Percentiles rank a stretch among this genome's conserved stretches.
Evolutionary conservation across 1,139 yeast species (phyloP).

Genomic region (Suhomyces chickasaworum): DNA sequence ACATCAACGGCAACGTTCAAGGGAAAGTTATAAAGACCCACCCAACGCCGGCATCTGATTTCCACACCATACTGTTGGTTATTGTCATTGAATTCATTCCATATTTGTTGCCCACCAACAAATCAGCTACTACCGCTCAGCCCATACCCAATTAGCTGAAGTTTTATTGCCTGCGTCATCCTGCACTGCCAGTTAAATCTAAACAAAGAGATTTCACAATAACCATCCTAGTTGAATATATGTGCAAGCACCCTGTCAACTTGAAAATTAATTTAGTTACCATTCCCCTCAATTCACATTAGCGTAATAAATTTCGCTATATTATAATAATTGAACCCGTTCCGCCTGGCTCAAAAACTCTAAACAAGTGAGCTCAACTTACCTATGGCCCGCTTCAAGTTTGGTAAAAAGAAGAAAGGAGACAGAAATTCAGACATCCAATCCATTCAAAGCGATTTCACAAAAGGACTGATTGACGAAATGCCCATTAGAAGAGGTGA

Average conservation of each 20-base stretch:
- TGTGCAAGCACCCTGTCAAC: conserved; percentile 2
- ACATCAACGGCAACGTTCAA: not conserved
- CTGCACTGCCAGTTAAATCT: conserved; percentile 4
- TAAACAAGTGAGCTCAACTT: conserved; percentile 1
- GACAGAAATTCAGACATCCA: conserved; percentile 12
- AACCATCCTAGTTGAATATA: conserved; percentile 6
- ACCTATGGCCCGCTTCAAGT: conserved; percentile 33
- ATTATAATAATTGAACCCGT: conserved; percentile 2
- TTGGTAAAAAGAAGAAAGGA: conserved; percentile 29
- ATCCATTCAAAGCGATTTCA: conserved; percentile 17
- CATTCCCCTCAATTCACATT: not conserved
- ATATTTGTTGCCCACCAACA: not conserved
- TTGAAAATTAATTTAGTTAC: not conserved
- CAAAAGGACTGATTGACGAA: conserved; percentile 9
- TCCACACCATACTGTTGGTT: conserved; percentile 1
- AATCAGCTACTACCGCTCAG: not conserved
- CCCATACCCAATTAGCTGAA: not conserved
- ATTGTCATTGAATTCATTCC: not conserved
- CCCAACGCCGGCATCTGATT: not conserved
- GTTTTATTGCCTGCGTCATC: conserved; percentile 1
- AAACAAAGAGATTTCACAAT: not conserved
- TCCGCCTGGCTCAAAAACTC: not conserved
- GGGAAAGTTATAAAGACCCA: conserved; percentile 2
- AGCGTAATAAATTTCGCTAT: conserved; percentile 1
- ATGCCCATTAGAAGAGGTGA: conserved; percentile 14